These are phyloP conservation scores for Usnea hakonensis DNA, from an alignment of 495 filamentous ascomycete species.

Conservation along the genomic window DNA sequence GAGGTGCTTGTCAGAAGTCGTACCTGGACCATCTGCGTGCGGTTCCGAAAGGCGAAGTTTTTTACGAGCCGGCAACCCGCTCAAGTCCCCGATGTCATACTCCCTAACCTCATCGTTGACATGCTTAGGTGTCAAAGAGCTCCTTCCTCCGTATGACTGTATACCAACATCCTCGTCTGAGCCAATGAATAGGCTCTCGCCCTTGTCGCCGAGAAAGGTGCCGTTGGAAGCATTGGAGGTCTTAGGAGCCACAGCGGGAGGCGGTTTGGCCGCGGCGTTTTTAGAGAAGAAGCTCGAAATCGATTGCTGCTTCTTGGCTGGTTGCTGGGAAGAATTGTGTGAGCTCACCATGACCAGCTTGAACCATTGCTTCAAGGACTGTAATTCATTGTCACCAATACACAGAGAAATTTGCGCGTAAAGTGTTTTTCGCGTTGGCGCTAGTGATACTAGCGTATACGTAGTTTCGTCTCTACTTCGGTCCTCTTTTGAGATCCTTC, in stretches of 20 bases:
- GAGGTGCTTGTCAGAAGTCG: conserved; percentile 6
- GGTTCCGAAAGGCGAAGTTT: conserved; percentile 12
- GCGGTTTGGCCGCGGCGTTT: conserved; percentile 37
- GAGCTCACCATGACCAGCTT: conserved; percentile 16
- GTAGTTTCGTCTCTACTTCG: background rate
- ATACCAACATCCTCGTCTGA: conserved; percentile 11
- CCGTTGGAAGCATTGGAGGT: background rate
- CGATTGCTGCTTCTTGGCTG: conserved; percentile 65
- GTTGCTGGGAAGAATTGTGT: conserved; percentile 30
- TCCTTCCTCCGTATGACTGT: background rate
- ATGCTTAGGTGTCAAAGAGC: conserved; percentile 15
- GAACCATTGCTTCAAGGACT: background rate
- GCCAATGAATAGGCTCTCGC: conserved; percentile 16
- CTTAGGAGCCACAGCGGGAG: conserved; percentile 9
- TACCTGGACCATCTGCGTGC: conserved; percentile 1
- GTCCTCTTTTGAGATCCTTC: background rate
- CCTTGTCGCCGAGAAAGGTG: background rate
- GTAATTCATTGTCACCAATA: background rate
- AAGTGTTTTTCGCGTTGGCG: background rate
- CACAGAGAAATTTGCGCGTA: conserved; percentile 7
- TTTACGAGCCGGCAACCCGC: conserved; percentile 6
- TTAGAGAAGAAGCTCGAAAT: conserved; percentile 82
- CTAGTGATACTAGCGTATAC: background rate
- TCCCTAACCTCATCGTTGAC: conserved; percentile 1
- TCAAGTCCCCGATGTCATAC: background rate